phyloP scores from a whole-genome alignment of 2,329 filamentous ascomycete species.

The Parascedosporium putredinis region DNA sequence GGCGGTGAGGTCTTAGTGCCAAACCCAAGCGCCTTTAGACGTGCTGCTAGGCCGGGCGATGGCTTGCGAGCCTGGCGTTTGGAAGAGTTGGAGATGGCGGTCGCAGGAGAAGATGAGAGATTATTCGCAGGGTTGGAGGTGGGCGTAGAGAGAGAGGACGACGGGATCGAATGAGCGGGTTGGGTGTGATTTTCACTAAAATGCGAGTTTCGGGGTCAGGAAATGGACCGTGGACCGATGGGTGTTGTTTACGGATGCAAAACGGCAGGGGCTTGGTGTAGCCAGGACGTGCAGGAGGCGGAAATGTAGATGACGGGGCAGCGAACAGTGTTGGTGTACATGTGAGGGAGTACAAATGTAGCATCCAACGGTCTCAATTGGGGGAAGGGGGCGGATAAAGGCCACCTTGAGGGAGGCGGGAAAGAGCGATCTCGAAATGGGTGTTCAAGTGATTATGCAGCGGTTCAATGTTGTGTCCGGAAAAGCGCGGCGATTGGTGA shows the following conservation, averaged over 20 bases:
- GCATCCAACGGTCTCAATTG: background rate
- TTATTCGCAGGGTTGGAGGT: slow-evolving; percentile 13
- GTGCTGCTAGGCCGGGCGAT: slow-evolving; percentile 53
- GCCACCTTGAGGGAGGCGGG: background rate
- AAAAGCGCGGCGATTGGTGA: no score
- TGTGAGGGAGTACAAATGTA: background rate
- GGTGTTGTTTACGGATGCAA: background rate
- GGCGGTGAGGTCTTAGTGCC: slow-evolving; percentile 23
- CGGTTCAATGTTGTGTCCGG: no score
- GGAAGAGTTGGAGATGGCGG: slow-evolving; percentile 12
- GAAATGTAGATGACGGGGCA: background rate
- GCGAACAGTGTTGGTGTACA: background rate
- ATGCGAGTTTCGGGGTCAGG: background rate
- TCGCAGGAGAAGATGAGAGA: slow-evolving; percentile 15
- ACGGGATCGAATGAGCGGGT: background rate
- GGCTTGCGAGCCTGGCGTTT: slow-evolving; percentile 39
- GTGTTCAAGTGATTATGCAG: background rate
- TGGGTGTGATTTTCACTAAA: slow-evolving; percentile 5
- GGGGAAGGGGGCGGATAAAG: background rate
- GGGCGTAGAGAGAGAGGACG: slow-evolving; percentile 14
- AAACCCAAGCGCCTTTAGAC: slow-evolving; percentile 55
- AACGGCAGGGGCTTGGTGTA: background rate
- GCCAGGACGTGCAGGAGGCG: background rate
- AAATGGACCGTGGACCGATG: background rate
- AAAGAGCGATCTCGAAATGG: background rate